phyloP scores from a whole-genome alignment of 2,329 filamentous ascomycete species.

The Aspergillus caelatus region DNA sequence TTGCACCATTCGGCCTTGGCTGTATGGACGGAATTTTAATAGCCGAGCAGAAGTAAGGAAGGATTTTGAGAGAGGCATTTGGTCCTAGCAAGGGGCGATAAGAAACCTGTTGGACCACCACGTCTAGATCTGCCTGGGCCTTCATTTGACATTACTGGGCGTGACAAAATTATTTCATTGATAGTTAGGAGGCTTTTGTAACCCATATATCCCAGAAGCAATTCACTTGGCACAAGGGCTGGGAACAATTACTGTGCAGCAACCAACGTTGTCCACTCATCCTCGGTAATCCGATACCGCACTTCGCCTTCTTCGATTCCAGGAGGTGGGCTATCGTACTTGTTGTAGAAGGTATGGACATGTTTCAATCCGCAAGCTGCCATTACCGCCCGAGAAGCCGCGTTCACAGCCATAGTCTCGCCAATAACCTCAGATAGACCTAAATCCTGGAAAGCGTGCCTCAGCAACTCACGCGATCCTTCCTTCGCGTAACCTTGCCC shows the following conservation, averaged over 20 bases:
- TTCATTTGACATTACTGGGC: not conserved
- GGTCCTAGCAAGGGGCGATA: not conserved
- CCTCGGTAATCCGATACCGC: constrained; percentile 17
- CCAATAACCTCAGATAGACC: constrained; percentile 17
- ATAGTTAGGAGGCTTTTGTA: not conserved
- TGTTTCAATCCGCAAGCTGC: constrained; percentile 13
- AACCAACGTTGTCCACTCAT: constrained; percentile 6
- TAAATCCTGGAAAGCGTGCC: constrained; percentile 15
- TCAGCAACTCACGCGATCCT: constrained; percentile 11
- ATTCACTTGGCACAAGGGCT: not conserved
- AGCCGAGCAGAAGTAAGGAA: not conserved
- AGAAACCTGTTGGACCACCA: not conserved
- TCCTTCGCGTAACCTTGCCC: constrained; percentile 18
- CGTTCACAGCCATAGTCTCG: constrained; percentile 19
- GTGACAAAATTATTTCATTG: not conserved
- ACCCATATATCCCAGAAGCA: not conserved
- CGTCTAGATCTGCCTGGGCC: not conserved
- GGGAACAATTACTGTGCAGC: not conserved
- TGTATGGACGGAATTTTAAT: not conserved
- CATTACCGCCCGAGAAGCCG: constrained; percentile 12
- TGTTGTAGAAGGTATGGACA: constrained; percentile 15
- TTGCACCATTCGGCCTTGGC: not conserved
- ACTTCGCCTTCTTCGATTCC: constrained; percentile 20
- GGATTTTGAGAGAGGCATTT: not conserved
- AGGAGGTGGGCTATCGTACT: constrained; percentile 15